Evolutionary conservation across 352 stramenopile species (phyloP).

Genomic region (Globisporangium megalacanthum): DNA sequence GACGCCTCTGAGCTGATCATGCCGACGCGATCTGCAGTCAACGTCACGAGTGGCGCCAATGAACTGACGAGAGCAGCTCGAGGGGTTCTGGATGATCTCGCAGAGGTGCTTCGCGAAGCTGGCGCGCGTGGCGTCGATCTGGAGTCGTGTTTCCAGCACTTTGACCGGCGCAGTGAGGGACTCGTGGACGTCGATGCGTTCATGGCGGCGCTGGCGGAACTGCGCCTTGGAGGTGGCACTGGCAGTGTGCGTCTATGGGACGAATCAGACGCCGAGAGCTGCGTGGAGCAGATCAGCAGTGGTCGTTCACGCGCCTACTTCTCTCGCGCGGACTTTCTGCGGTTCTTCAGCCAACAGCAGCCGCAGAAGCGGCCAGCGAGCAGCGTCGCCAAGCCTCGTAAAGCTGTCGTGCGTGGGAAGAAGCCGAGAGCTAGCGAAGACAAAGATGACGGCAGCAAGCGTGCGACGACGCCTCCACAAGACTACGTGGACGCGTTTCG

Average conservation of each 20-base stretch:
- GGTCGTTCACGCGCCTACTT: constrained; percentile 44
- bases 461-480: neutral
- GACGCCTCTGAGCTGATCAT: neutral
- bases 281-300: constrained; percentile 28
- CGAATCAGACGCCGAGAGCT: constrained; percentile 43
- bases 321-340: constrained; percentile 47
- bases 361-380: neutral
- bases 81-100: constrained; percentile 28
- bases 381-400: neutral
- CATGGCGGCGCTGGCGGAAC: constrained; percentile 41
- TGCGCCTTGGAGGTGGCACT: constrained; percentile 16
- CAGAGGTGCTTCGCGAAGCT: constrained; percentile 44
- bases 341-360: constrained; percentile 23
- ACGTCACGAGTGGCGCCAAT: neutral
- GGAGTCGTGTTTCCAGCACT: constrained; percentile 50
- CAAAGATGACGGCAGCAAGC: neutral
- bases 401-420: neutral
- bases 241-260: constrained; percentile 18
- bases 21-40: neutral
- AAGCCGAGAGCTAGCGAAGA: neutral
- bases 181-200: constrained; percentile 48
- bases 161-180: constrained; percentile 36
- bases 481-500: constrained; percentile 9
- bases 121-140: constrained; percentile 40
- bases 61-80: neutral